phyloP scores from a whole-genome alignment of 352 stramenopile genomes.

The Phytophthora multivora region DNA sequence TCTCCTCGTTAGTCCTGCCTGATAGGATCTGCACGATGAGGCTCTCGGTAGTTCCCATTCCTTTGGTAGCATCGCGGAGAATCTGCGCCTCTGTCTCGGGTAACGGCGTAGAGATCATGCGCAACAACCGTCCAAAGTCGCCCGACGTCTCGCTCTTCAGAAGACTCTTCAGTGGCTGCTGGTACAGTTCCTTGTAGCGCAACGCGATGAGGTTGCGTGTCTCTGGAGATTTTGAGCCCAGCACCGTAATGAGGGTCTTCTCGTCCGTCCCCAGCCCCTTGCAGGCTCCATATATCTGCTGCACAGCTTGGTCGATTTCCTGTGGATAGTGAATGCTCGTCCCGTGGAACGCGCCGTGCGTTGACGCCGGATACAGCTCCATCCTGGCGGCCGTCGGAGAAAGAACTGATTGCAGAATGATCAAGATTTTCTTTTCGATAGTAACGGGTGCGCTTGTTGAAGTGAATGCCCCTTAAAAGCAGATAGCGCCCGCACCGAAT shows the following conservation, averaged over 20 bases:
- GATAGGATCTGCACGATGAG: conserved; percentile 72
- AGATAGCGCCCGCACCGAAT: conserved; percentile 3
- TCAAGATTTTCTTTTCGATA: conserved; percentile 6
- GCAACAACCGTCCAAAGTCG: conserved; percentile 70
- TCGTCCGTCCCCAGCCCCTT: conserved; percentile 80
- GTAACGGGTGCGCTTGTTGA: conserved; percentile 5
- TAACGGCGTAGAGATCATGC: conserved; percentile 76
- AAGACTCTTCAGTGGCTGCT: conserved; percentile 56
- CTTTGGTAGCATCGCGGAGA: conserved; percentile 71
- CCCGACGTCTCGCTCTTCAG: conserved; percentile 77
- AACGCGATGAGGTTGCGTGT: conserved; percentile 68
- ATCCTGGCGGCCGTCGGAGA: neutral
- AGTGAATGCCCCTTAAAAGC: conserved; percentile 18
- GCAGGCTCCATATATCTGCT: conserved; percentile 72
- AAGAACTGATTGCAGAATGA: conserved; percentile 1
- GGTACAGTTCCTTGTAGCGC: conserved; percentile 75
- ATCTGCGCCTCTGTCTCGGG: conserved; percentile 74
- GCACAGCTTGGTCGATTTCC: conserved; percentile 62
- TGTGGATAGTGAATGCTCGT: conserved; percentile 44
- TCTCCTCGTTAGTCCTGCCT: conserved; percentile 79
- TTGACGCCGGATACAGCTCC: conserved; percentile 68
- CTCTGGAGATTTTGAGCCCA: conserved; percentile 73
- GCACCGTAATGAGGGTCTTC: conserved; percentile 66
- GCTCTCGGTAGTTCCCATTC: conserved; percentile 72
- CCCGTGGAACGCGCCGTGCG: conserved; percentile 61